Base-by-base conservation (phyloP, 305 asterid genomes). In the Solanum hybrid region DNA sequence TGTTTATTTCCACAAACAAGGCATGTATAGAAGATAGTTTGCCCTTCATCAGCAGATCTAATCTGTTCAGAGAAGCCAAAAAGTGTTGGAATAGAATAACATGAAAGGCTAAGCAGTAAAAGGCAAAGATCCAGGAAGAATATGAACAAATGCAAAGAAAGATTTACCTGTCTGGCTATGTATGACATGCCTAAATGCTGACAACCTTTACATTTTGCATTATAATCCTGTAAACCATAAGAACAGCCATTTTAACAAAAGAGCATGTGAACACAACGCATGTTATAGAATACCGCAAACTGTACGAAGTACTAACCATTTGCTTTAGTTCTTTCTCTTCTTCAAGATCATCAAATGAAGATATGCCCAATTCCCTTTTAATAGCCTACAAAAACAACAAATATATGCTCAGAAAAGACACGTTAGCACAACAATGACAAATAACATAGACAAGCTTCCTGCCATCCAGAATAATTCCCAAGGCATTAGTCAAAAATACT, bases 41-140 rank as follows among this genome's bases (percentile, higher is more conserved):
- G 98, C 86, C 99, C 99, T 95, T 97, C 99, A 93, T 97, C 99
- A 83, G 99, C 99, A 41, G 99, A 97, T 93, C 99, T 93, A 26
- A 92, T 97, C 98, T 97, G 97, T 89, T 87, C 73, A 89, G 72
- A 70, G 80, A 31, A 77, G 89, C 68, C 41, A 65, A 61, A 17
- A 12, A 14, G 32, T n/a, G 24, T 79, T 89, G 6, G 39, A 1
- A 75, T 4, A 26, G 65, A 17, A 32, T 32, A 51, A 78, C 87
- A 27, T 4, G 79, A 89, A 51, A 33, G 6, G n/a, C 87, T 78
- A 7, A n/a, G 61, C 27, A 78, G 61, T 1, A 88, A 51, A 31
- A 0, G 76, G 79, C 85, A 26, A 76, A 26, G 12, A 83, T 45
- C 70, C 24, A 5, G 61, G 81, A 31, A 9, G 80, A 33, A n/a